Evolutionary conservation across 805 yeast species (phyloP), one percentile per base, ranked within the genome.

Genomic region (Pichia ethanolica): DNA sequence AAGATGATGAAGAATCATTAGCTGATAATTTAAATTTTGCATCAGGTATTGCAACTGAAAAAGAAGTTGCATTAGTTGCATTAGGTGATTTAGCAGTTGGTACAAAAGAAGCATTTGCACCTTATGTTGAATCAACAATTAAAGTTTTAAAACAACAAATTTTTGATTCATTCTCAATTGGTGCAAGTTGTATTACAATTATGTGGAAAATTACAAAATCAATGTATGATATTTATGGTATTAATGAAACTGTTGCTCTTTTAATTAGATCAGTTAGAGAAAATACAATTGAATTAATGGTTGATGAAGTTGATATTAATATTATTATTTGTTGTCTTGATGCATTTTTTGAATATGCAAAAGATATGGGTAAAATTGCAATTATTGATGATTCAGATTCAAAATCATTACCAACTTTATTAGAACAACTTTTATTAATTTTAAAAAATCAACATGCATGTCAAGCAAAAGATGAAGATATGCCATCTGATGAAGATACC

Each of bases 1-100:
- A 55, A 12, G 84, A 78, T 14, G 78, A 74, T 49, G 82, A 76
- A 44, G 88, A 80, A 50, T 87, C 81, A 45, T 65, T 80, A 50
- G 82, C 77, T 53, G 84, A 84, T 60, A 84, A 85, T 54, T 73
- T 88, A 68, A 84, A 87, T 59, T 89, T 93, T 55, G 90, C 89
- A 77, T 86, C 96, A 46, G 97, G 96, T 73, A 81, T 93, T 60
- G 88, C 97, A 56, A 84, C 87, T 59, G 99, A 91, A 71, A 91
- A 91, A 71, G 97, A 90, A 71, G 87, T 89, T 57, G 96, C 96
- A n/a, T 78, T 90, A 42, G 88, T 89, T 61, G 93, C 96, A 7
- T 71, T 89, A 57, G 80, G 87, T 45, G 98, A 93, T 65, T 78
- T 90, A 64, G 96, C 96, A 46, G 68, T 77, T 48, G 97, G 95